Evolutionary conservation across 2,329 filamentous ascomycete genomes (phyloP).

Genomic region (Sclerotinia borealis): DNA sequence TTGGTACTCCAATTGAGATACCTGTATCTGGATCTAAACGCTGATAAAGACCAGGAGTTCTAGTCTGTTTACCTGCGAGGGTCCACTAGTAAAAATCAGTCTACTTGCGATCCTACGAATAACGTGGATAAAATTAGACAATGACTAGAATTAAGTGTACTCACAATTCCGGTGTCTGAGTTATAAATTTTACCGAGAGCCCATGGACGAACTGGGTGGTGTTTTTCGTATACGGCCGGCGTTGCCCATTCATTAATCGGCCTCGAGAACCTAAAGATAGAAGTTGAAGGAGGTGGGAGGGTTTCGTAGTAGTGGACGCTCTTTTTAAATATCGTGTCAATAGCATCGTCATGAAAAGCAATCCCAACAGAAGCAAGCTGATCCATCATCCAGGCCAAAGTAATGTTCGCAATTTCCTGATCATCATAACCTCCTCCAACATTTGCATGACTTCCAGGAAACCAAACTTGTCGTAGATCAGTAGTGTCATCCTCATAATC

Average conservation of each 20-base stretch:
- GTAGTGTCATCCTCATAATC: slow-evolving; percentile 18
- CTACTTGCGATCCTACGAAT: not conserved
- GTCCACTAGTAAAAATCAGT: slow-evolving; percentile 20
- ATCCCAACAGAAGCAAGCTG: slow-evolving; percentile 34
- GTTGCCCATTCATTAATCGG: slow-evolving; percentile 38
- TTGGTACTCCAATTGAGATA: slow-evolving; percentile 32
- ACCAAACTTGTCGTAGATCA: slow-evolving; percentile 39
- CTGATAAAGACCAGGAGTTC: slow-evolving; percentile 35
- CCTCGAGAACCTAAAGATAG: slow-evolving; percentile 17
- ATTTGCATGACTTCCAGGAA: slow-evolving; percentile 43
- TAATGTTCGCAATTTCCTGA: slow-evolving; percentile 42
- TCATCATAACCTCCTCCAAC: slow-evolving; percentile 44
- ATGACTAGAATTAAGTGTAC: not conserved
- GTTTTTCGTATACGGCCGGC: slow-evolving; percentile 42
- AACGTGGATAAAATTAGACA: slow-evolving; percentile 22
- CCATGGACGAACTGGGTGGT: slow-evolving; percentile 38
- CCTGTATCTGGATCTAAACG: slow-evolving; percentile 37
- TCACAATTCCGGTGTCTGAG: slow-evolving; percentile 24
- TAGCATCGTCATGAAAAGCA: slow-evolving; percentile 33
- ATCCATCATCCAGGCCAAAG: slow-evolving; percentile 46
- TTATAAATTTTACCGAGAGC: slow-evolving; percentile 33
- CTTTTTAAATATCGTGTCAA: slow-evolving; percentile 30
- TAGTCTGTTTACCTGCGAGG: slow-evolving; percentile 38
- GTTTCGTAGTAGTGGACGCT: slow-evolving; percentile 29
- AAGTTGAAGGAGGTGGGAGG: slow-evolving; percentile 16